These are phyloP conservation scores for Lyophyllum shimeji DNA, from an alignment of 768 basidiomycete species.

Conservation along the genomic window DNA sequence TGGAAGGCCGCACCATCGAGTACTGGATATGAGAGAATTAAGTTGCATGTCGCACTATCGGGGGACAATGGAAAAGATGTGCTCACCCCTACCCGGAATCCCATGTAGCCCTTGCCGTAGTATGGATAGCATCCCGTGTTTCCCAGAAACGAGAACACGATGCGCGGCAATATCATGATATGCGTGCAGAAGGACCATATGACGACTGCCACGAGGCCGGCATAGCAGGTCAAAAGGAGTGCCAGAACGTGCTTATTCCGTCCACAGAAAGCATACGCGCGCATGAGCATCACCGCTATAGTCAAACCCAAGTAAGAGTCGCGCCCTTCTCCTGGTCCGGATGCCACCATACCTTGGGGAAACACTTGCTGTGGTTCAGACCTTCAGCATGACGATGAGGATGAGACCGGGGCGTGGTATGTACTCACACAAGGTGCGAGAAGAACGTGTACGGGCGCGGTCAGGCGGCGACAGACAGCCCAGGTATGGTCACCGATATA, in stretches of 20 bases:
- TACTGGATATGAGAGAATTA: slow-evolving; percentile 11
- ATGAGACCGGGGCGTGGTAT: background rate
- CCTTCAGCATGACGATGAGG: background rate
- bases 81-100: slow-evolving; percentile 33
- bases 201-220: slow-evolving; percentile 29
- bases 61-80: background rate
- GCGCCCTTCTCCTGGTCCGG: background rate
- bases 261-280: slow-evolving; percentile 43
- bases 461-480: slow-evolving; percentile 28
- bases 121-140: slow-evolving; percentile 40
- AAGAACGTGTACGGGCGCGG: slow-evolving; percentile 29
- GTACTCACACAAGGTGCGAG: slow-evolving; percentile 33
- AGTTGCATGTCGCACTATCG: background rate
- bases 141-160: slow-evolving; percentile 21
- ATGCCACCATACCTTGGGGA: slow-evolving; percentile 31
- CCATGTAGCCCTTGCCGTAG: slow-evolving; percentile 30
- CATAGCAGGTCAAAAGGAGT: slow-evolving; percentile 29
- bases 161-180: slow-evolving; percentile 20
- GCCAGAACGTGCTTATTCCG: slow-evolving; percentile 28
- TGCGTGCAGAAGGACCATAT: slow-evolving; percentile 37
- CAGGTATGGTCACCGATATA: slow-evolving; percentile 34
- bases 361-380: slow-evolving; percentile 34
- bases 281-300: slow-evolving; percentile 42
- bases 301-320: background rate
- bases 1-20: slow-evolving; percentile 18